phyloP scores from a whole-genome alignment of 306 rosid species.

The Geum urbanum region DNA sequence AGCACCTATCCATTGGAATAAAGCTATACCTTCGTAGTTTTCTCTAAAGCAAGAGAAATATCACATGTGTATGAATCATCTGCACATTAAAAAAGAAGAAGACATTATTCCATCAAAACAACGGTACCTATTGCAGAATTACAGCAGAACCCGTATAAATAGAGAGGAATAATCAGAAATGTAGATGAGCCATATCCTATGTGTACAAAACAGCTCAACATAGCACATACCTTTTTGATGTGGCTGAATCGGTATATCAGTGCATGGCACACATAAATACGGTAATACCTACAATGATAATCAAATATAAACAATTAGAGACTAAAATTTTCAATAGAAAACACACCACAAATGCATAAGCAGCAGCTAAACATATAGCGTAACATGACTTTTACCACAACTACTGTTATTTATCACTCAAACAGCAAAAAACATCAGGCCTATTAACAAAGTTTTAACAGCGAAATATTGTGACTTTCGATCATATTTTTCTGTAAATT shows the following conservation, averaged over 20 bases:
- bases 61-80: conserved; percentile 56
- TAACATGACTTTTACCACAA: background rate
- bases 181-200: background rate
- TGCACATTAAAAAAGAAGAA: conserved; percentile 25
- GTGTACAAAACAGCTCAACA: too few relatives aligned
- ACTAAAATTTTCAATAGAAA: background rate
- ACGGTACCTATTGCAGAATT: background rate
- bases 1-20: conserved; percentile 21
- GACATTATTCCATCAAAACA: background rate
- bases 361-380: background rate
- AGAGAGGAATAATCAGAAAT: conserved; percentile 8
- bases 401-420: background rate
- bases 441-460: background rate
- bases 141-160: background rate
- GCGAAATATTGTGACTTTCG: background rate
- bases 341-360: background rate
- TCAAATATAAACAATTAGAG: conserved; percentile 10
- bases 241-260: conserved; percentile 51
- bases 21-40: conserved; percentile 76
- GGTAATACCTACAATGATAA: conserved; percentile 61
- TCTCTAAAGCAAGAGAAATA: conserved; percentile 68
- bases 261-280: conserved; percentile 71
- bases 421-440: too few relatives aligned
- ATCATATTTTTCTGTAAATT: background rate
- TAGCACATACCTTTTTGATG: conserved; percentile 47